Base-by-base conservation (phyloP, 2,329 filamentous ascomycete species). In the Penicillium crustosum region DNA sequence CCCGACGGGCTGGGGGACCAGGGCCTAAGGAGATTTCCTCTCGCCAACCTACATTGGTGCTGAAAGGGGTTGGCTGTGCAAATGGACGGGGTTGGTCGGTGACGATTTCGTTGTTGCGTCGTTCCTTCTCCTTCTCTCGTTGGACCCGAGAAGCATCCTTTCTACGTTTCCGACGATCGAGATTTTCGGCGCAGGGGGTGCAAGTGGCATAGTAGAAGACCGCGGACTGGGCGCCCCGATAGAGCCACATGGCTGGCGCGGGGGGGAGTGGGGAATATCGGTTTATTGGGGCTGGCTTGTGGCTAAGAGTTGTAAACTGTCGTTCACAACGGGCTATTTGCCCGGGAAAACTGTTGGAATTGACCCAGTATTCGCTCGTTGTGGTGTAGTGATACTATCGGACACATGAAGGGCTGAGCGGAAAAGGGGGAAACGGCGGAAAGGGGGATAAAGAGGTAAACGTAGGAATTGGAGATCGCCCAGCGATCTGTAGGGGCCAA, bases 11-110 rank as follows among this genome's bases (percentile, higher is more conserved):
- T 33, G 87, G 87, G 36, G 89, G 82, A 3, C 85, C 86, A 2
- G 93, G 93, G 0, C 93, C 93, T 76, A 93, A 83, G 61, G 81
- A 82, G 64, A 97, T 95, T 75, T 97, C 93, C 70, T 94, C 89
- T 33, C 83, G 80, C 93, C 93, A 97, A 76, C 90, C 91, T 13
- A 89, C 88, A 68, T 97, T 97, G 29, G 91, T 96, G 68, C 87
- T 88, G 67, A 91, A 94, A 1, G 91, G 90, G 6, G 73, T 74
- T 2, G 89, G 92, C 68, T 97, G 92, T 50, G 86, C 82, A 73
- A 96, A 94, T 12, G 86, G 75, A 41, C 84, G 85, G 0, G 90
- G 90, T 71, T 92, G 85, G 63, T 91, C 85, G 57, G 73, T 74
- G n/a, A 79, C 62, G 33, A 78, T 15, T 15, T 64, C 62, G 54